These are phyloP conservation scores for Wickerhamiella nectarea DNA, from an alignment of 805 yeast species.

Conservation along the genomic window DNA sequence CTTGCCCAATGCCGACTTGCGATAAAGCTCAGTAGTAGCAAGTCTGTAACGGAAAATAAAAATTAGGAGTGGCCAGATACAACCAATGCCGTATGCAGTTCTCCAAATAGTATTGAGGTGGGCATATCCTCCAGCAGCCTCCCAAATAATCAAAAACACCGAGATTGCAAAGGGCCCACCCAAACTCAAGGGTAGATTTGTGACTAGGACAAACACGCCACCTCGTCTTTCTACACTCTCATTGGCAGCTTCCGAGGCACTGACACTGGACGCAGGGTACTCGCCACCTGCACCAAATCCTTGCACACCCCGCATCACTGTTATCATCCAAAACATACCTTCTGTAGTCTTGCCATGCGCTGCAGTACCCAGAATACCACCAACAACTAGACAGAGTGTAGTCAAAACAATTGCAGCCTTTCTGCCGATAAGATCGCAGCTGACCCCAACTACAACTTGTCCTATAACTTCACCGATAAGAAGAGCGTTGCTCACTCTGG, in stretches of 20 bases:
- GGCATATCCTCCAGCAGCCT: constrained; percentile 35
- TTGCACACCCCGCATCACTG: constrained; percentile 57
- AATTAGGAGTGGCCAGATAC: constrained; percentile 60
- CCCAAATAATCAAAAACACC: constrained; percentile 53
- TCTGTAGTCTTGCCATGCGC: constrained; percentile 44
- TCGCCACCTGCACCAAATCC: constrained; percentile 76
- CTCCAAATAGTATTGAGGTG: constrained; percentile 47
- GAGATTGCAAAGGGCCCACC: constrained; percentile 70
- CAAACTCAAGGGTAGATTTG: constrained; percentile 57
- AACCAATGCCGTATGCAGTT: constrained; percentile 56
- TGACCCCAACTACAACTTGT: constrained; percentile 48
- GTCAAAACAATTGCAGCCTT: constrained; percentile 54
- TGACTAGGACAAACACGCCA: constrained; percentile 47
- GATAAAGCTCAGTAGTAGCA: constrained; percentile 52
- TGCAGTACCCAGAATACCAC: constrained; percentile 55
- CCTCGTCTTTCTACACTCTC: constrained; percentile 48
- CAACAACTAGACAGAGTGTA: constrained; percentile 46
- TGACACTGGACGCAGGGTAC: constrained; percentile 53
- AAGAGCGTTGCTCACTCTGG: constrained; percentile 56
- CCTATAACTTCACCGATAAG: constrained; percentile 61
- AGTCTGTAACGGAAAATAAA: constrained; percentile 59
- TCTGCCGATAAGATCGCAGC: constrained; percentile 54
- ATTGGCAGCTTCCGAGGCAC: constrained; percentile 63
- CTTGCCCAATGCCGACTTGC: constrained; percentile 47
- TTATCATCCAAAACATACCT: constrained; percentile 68